Base-by-base conservation (phyloP, 1,284 basidiomycete genomes). In the Schizophyllum commune region DNA sequence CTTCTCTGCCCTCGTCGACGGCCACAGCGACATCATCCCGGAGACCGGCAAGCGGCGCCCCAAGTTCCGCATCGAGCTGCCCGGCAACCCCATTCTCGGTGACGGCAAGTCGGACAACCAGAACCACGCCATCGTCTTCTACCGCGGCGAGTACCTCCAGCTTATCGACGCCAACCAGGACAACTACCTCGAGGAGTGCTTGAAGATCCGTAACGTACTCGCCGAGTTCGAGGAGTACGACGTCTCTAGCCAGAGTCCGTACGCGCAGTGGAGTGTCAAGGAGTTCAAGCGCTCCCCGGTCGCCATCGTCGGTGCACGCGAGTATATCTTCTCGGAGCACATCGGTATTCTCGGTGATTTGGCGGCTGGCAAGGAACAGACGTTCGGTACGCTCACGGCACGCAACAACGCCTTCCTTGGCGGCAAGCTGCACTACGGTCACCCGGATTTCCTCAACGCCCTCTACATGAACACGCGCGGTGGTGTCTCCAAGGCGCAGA, bases 271-370 rank as follows among this genome's bases (percentile, higher is more conserved):
- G 83, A 89, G 90, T 63, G 84, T 89, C 70, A 86, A 90, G 72
- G 92, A 96, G 69, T 95, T 96, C 81, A 87, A 87, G 68, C 77
- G 52, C 20, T 55, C 91, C 58, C 96, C 96, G 17, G 93, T 99
- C 39, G 97, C 97, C 19, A 99, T 99, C 69, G 91, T 99, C 65
- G 96, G 97, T 75, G 95, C 96, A 20, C 88, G 97, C 76, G 97
- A 99, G 81, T 99, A 99, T 77, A 98, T 99, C 74, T 99, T 99
- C 81, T 99, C 97, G 58, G 97, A 99, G 80, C 98, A 98, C 76
- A 99, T 99, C 68, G 96, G 96, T 85, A 96, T 99, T 69, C 83
- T 99, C 57, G 96, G 96, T 75, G 96, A 99, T 75, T 85, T 99
- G 59, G 96, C 96, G 57, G 96, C 96, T 65, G 96, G 97, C 33